Evolutionary conservation across 2,329 filamentous ascomycete species (phyloP).

Genomic region (Pseudophaeomoniella oleicola): DNA sequence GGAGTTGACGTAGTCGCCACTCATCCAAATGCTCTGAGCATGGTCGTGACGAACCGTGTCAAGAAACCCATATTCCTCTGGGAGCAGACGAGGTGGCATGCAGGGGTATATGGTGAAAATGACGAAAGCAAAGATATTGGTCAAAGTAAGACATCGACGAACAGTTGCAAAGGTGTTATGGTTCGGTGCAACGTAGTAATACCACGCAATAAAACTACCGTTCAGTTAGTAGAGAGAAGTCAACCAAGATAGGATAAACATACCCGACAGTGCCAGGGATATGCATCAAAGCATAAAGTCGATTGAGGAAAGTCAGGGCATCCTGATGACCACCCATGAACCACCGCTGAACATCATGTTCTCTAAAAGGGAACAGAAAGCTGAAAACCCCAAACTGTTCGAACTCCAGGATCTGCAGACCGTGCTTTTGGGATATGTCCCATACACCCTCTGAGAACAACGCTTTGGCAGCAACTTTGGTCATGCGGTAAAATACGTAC

Average conservation of each 20-base stretch:
- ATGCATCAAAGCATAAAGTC: conserved; percentile 35
- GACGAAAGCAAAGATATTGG: conserved; percentile 45
- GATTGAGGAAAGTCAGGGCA: conserved; percentile 32
- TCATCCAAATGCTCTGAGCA: conserved; percentile 39
- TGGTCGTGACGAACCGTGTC: conserved; percentile 45
- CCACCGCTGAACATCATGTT: conserved; percentile 30
- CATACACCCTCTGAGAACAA: conserved; percentile 37
- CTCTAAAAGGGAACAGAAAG: conserved; percentile 24
- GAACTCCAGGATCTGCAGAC: conserved; percentile 26
- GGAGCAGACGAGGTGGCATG: conserved; percentile 48
- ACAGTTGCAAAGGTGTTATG: conserved; percentile 40
- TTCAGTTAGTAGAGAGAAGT: conserved; percentile 14
- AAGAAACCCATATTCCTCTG: conserved; percentile 44
- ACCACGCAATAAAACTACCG: conserved; percentile 25
- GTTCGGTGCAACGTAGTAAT: conserved; percentile 24
- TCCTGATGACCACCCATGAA: conserved; percentile 26
- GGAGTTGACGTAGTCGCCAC: conserved; percentile 42
- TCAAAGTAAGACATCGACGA: conserved; percentile 46
- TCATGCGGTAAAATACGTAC: conserved; percentile 48
- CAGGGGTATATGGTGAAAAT: conserved; percentile 50
- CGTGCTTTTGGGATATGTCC: conserved; percentile 31
- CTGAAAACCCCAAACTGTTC: conserved; percentile 24
- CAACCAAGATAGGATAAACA: conserved; percentile 9
- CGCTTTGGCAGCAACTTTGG: conserved; percentile 34
- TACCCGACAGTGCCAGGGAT: conserved; percentile 37